These are phyloP conservation scores for Mucor sp. DNA, from an alignment of 371 early-diverging fungal species.

Conservation along the genomic window DNA sequence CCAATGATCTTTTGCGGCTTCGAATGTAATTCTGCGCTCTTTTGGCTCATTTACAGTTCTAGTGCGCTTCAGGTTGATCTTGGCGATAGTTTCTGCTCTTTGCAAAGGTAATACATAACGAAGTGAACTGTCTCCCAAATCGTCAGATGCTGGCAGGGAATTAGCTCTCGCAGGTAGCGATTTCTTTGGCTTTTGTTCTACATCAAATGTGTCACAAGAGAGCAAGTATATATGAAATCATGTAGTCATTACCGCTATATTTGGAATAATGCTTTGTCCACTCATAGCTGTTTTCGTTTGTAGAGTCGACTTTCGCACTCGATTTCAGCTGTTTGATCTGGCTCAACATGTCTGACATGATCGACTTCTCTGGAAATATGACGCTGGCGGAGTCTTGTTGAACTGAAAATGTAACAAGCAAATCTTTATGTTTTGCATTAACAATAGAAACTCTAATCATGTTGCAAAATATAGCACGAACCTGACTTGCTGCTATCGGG, in stretches of 20 bases:
- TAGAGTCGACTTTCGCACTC: slow-evolving; percentile 9
- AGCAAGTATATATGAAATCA: background rate
- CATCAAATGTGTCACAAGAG: background rate
- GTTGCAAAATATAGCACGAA: background rate
- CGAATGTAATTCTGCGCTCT: slow-evolving; percentile 13
- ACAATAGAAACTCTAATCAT: background rate
- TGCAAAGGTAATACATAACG: slow-evolving; percentile 40
- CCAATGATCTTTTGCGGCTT: slow-evolving; percentile 62
- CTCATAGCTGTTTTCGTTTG: slow-evolving; percentile 14
- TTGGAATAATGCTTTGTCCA: slow-evolving; percentile 33
- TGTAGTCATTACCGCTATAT: slow-evolving; percentile 3
- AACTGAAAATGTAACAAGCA: slow-evolving; percentile 29
- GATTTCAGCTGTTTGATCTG: slow-evolving; percentile 17
- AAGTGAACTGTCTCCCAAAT: slow-evolving; percentile 18
- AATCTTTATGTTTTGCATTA: slow-evolving; percentile 19
- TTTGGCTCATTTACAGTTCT: slow-evolving; percentile 19
- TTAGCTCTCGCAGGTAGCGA: slow-evolving; percentile 17
- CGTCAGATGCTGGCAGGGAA: slow-evolving; percentile 21
- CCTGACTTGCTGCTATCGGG: background rate
- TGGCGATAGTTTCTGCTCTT: slow-evolving; percentile 34
- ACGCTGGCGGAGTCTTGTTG: slow-evolving; percentile 19
- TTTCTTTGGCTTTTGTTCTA: slow-evolving; percentile 9
- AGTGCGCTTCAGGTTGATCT: slow-evolving; percentile 38
- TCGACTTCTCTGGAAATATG: slow-evolving; percentile 31
- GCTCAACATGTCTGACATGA: slow-evolving; percentile 27